Evolutionary conservation across 257 asterid genomes (phyloP), one percentile per base, ranked within the genome.

Genomic region (Nicotiana obtusifolia): DNA sequence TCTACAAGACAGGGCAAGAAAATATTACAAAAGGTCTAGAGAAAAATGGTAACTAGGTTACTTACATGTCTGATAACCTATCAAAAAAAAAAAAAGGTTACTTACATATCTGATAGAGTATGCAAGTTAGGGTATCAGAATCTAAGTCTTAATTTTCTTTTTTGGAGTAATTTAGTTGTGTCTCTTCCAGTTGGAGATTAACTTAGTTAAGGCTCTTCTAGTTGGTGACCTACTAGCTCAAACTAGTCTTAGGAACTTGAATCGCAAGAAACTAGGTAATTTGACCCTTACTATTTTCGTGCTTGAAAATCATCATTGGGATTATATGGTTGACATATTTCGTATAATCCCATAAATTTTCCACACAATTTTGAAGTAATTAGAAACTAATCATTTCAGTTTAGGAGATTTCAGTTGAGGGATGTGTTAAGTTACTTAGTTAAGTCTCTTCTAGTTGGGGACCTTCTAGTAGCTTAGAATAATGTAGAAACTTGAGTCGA

Each of bases 221-320:
- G 78, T 71, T 71, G 78, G 78, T 44, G 78, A 71, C 33, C 53
- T 71, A 6, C 22, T 13, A 41, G 78, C 78, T 71, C 59, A 41
- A 57, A 44, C 15, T 71, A 69, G 9, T 69, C 33, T 20, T 69
- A 41, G 35, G 59, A 41, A 41, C 78, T 69, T 13, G 20, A 37
- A 69, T 69, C 13, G 14, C 78, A 41, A 31, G 78, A 69, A 6
- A 41, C 5, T 69, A 41, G 78, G 20, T 41, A 20, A 68, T 67
- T 67, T 68, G 31, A 69, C 20, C 78, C 14, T 69, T 9, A 13
- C 22, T 20, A 44, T 1, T 69, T 69, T 24, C 17, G 31, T 68
- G 77, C 77, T 68, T 68, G 31, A 37, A 37, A 68, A n/a, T 68
- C 31, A 68, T 37, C 56, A 37, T 19, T 28, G 19, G 14, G 31